Base-by-base conservation (phyloP, 2,329 filamentous ascomycete genomes). In the Paecilomyces dactylethromorphus region DNA sequence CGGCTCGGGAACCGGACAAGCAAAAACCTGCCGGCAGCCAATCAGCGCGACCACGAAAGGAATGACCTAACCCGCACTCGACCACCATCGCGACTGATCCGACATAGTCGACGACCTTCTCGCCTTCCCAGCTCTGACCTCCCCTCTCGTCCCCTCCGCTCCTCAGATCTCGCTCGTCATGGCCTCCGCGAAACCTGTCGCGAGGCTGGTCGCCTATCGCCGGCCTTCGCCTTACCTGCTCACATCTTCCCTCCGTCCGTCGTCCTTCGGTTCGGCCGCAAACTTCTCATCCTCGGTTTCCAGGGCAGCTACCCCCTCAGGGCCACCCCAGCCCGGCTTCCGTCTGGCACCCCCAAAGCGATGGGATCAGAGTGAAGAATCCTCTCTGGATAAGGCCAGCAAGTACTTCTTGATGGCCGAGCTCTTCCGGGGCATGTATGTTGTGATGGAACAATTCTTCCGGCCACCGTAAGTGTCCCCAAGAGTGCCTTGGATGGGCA, bases 371-470 rank as follows among this genome's bases (percentile, higher is more conserved):
- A 83, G 87, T 64, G 82, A 84, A 63, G 91, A 96, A 74, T 86
- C 83, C 64, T 85, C 89, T 35, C 79, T 95, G 67, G 91, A 97
- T 78, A 89, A 88, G 75, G 83, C 91, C 63, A 92, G 90, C 68
- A 94, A 92, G 75, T 97, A 92, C 82, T 99, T 99, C 80, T 84
- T 99, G 74, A 81, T 97, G 82, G 87, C 90, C 57, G 94, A 99
- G 83, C 94, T 97, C 89, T 84, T 91, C 75, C 87, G 94, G 72
- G 94, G 94, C 77, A 97, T 99, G 94, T 99, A 97, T 74, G 87
- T 99, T 66, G 86, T 94, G 77, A 75, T 99, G 73, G 94, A 99
- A 84, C 93, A 99, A 82, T 99, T 89, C 85, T 97, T 99, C 83
- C 84, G 94, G 77, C 91, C 93, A 79, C 92, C 94, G 90, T 97